Percentiles rank a stretch among this genome's conserved stretches.
phyloP scores from a whole-genome alignment of 805 yeast species.

The Citeromyces nyonsensis region DNA sequence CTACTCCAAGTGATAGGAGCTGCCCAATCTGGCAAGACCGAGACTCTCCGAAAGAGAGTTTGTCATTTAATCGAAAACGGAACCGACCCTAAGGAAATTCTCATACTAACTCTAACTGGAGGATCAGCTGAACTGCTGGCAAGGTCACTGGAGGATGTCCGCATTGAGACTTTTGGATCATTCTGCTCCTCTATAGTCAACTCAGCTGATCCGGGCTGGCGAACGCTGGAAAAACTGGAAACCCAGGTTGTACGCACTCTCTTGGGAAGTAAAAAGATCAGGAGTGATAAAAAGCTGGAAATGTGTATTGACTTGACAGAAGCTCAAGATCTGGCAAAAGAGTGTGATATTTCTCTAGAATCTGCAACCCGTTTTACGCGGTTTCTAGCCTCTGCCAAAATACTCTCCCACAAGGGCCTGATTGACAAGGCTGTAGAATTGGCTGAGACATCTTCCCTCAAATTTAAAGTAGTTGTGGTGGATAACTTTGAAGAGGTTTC shows the following conservation, averaged over 20 bases:
- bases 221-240: slow-evolving; percentile 13
- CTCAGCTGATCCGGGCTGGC: slow-evolving; percentile 20
- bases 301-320: not conserved
- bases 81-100: slow-evolving; percentile 33
- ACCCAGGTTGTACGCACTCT: not conserved
- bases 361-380: not conserved
- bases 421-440: not conserved
- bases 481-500: slow-evolving; percentile 70
- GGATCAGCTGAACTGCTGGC: slow-evolving; percentile 38
- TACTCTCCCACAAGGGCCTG: not conserved
- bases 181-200: slow-evolving; percentile 22
- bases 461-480: slow-evolving; percentile 29
- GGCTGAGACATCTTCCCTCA: not conserved
- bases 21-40: slow-evolving; percentile 65
- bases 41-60: slow-evolving; percentile 38
- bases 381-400: not conserved
- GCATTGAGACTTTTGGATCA: slow-evolving; percentile 28
- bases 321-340: not conserved
- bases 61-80: slow-evolving; percentile 24
- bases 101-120: slow-evolving; percentile 56
- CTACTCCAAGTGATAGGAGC: slow-evolving; percentile 46
- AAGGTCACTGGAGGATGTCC: slow-evolving; percentile 16
- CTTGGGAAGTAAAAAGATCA: not conserved
- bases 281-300: not conserved
- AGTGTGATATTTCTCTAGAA: not conserved